Percentiles rank a stretch among this genome's conserved stretches.
Conservation (phyloP, 306 rosid genomes). For the Alnus glutinosa region DNA sequence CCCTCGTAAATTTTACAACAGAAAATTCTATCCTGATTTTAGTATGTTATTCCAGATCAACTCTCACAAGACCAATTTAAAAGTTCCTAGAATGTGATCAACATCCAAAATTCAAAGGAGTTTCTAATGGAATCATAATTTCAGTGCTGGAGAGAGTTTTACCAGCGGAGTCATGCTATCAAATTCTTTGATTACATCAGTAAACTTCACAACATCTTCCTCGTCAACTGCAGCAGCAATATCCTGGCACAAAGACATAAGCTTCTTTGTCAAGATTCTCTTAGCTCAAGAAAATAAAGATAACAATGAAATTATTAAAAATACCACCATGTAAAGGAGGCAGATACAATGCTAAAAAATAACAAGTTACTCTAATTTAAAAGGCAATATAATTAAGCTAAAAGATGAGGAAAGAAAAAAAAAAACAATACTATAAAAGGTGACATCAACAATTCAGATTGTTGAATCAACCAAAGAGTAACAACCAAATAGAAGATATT, state of each 20-base stretch:
- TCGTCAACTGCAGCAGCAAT: conserved; percentile 81
- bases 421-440: not conserved
- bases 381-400: not conserved
- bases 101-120: not conserved
- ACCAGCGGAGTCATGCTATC: conserved; percentile 98
- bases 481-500: not conserved
- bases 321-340: not conserved
- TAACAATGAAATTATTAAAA: not conserved
- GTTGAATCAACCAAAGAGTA: not conserved
- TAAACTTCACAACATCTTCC: conserved; percentile 79
- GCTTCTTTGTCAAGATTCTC: not conserved
- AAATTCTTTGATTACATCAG: conserved; percentile 88
- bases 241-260: conserved; percentile 50
- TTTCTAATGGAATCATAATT: not conserved
- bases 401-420: not conserved
- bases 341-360: not conserved
- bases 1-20: not conserved
- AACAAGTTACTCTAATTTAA: not conserved
- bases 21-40: not conserved
- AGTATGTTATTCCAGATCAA: not conserved
- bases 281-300: conserved; percentile 9
- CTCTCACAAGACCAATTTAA: not conserved
- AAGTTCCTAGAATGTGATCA: not conserved
- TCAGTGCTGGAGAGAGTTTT: conserved; percentile 14
- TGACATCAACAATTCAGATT: not conserved